These are phyloP conservation scores for Cruciata laevipes DNA, from an alignment of 257 asterid species.

Conservation along the genomic window DNA sequence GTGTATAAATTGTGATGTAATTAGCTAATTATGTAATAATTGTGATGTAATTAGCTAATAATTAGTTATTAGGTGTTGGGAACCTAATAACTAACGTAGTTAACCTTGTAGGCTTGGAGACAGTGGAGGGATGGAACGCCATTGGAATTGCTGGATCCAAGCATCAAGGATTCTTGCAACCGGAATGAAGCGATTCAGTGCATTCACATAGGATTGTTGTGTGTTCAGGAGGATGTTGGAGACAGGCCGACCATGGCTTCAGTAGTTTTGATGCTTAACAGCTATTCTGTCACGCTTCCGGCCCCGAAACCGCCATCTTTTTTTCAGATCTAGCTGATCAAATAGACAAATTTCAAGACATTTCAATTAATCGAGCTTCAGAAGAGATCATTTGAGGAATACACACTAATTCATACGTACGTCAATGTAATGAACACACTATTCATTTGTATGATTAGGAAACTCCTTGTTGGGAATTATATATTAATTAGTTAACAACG, in stretches of 20 bases:
- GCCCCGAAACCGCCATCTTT: slow-evolving; percentile 18
- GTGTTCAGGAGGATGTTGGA: slow-evolving; percentile 22
- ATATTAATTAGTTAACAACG: too few relatives aligned
- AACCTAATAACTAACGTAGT: not conserved
- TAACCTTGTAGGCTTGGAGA: slow-evolving; percentile 8
- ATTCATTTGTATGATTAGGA: too few relatives aligned
- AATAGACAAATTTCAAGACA: not conserved
- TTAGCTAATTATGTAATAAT: too few relatives aligned
- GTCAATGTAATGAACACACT: too few relatives aligned
- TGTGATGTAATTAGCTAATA: too few relatives aligned
- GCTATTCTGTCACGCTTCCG: slow-evolving; percentile 5
- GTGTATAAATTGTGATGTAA: too few relatives aligned
- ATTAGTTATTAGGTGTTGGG: too few relatives aligned
- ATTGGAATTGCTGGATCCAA: slow-evolving; percentile 23
- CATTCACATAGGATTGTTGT: slow-evolving; percentile 23
- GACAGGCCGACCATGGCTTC: slow-evolving; percentile 25
- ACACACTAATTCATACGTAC: too few relatives aligned
- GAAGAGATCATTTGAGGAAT: not conserved
- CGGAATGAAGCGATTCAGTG: slow-evolving; percentile 20
- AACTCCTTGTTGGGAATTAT: too few relatives aligned
- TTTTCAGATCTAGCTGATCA: not conserved
- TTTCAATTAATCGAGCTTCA: not conserved
- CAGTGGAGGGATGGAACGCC: slow-evolving; percentile 27
- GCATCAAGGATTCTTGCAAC: slow-evolving; percentile 3
- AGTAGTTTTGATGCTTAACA: slow-evolving; percentile 21